Percentiles rank a stretch among this genome's conserved stretches.
Conservation (phyloP, 495 filamentous ascomycete genomes). For the Xylaria scruposa region DNA sequence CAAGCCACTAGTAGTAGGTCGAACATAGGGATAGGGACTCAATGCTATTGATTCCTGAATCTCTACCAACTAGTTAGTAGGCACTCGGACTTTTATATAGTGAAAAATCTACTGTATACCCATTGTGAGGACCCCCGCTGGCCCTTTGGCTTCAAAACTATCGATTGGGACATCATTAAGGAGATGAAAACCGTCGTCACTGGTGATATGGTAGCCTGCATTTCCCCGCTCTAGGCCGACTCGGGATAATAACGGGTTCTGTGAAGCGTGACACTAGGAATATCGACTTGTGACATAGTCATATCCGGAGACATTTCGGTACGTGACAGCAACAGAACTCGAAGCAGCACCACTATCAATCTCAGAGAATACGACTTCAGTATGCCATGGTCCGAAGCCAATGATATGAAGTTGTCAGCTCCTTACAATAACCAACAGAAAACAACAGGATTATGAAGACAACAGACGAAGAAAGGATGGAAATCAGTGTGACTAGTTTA, state of each 20-base stretch:
- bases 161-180: neutral
- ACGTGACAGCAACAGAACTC: neutral
- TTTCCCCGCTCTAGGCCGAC: neutral
- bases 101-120: no score
- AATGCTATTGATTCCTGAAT: no score
- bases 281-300: constrained; percentile 7
- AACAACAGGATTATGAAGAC: no score
- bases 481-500: no score
- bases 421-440: no score
- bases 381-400: neutral
- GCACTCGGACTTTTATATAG: no score
- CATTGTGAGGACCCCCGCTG: no score
- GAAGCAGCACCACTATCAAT: neutral
- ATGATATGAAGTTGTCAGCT: no score
- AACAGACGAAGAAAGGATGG: no score
- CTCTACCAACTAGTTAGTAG: no score
- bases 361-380: constrained; percentile 8
- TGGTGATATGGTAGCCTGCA: neutral
- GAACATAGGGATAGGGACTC: no score
- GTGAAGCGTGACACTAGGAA: neutral
- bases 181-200: neutral
- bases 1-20: no score
- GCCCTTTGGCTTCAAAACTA: neutral
- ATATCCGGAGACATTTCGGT: neutral
- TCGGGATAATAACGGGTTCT: neutral